Percentiles rank a stretch among this genome's conserved stretches.
Evolutionary conservation across 192 early-diverging fungal genomes (phyloP).

Genomic region (Chytriomyces confervae): DNA sequence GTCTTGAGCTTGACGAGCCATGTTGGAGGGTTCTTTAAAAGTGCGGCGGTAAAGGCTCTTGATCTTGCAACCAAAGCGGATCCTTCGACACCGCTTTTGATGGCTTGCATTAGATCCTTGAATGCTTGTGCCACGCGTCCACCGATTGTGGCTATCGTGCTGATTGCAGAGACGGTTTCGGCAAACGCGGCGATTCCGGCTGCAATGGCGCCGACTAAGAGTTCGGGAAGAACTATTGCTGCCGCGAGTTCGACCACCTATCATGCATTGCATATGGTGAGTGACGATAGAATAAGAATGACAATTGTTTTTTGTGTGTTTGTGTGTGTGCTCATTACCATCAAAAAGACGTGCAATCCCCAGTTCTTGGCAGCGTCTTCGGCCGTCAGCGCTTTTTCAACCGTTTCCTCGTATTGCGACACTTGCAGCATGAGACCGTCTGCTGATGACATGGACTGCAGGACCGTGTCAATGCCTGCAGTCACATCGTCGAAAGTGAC

Average conservation of each 20-base stretch:
- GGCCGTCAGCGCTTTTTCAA: not conserved
- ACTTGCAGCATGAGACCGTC: not conserved
- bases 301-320: too few species aligned
- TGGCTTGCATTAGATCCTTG: not conserved
- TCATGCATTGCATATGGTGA: too few species aligned
- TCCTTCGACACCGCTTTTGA: not conserved
- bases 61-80: not conserved
- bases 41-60: not conserved
- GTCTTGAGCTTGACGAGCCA: not conserved
- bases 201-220: not conserved
- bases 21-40: not conserved
- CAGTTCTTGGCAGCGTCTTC: not conserved
- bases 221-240: constrained; percentile 8
- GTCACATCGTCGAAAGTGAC: not conserved
- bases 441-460: not conserved
- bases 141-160: not conserved
- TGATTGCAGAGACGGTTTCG: constrained; percentile 1
- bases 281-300: too few species aligned
- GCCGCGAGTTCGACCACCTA: not conserved
- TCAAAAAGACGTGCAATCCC: not conserved
- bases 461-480: not conserved
- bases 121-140: not conserved
- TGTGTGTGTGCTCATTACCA: not conserved
- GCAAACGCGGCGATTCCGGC: not conserved
- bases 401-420: not conserved